Conservation (phyloP, 78 protist genomes). For the Dictyostelium firmibasis region DNA sequence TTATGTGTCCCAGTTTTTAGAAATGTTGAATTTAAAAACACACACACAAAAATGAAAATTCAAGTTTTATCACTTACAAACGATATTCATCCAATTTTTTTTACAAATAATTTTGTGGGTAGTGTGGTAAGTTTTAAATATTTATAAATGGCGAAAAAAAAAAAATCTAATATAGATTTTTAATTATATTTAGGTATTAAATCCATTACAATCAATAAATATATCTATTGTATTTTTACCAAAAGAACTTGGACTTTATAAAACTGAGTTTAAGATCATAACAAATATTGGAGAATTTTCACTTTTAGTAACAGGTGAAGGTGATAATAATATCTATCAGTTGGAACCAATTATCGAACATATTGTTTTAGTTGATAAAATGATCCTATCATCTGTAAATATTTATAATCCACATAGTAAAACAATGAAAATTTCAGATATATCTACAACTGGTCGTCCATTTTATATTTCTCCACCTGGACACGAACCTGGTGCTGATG, state of each 20-base stretch:
- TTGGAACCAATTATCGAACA: slow-evolving; percentile 4
- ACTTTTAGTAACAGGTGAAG: slow-evolving; percentile 15
- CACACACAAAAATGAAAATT: background rate
- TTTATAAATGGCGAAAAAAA: too few relatives aligned
- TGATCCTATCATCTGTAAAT: slow-evolving; percentile 7
- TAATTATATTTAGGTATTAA: slow-evolving; percentile 19
- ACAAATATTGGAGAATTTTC: slow-evolving; percentile 30
- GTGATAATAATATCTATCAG: slow-evolving; percentile 22
- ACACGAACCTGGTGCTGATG: background rate
- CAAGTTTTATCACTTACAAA: slow-evolving; percentile 36
- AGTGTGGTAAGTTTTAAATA: slow-evolving; percentile 11
- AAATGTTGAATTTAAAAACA: background rate
- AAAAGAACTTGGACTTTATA: slow-evolving; percentile 10
- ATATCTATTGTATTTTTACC: slow-evolving; percentile 29
- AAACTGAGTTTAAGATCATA: slow-evolving; percentile 6
- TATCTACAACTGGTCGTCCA: slow-evolving; percentile 36
- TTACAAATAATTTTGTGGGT: background rate
- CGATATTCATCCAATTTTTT: slow-evolving; percentile 10
- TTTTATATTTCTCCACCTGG: slow-evolving; percentile 27
- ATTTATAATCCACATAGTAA: slow-evolving; percentile 64
- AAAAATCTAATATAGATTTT: too few relatives aligned
- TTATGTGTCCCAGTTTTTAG: slow-evolving; percentile 2
- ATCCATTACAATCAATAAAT: background rate
- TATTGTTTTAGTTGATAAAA: background rate
- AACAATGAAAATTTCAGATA: slow-evolving; percentile 44